Evolutionary conservation across 495 filamentous ascomycete species (phyloP).

Genomic region (Copromyces sp.): DNA sequence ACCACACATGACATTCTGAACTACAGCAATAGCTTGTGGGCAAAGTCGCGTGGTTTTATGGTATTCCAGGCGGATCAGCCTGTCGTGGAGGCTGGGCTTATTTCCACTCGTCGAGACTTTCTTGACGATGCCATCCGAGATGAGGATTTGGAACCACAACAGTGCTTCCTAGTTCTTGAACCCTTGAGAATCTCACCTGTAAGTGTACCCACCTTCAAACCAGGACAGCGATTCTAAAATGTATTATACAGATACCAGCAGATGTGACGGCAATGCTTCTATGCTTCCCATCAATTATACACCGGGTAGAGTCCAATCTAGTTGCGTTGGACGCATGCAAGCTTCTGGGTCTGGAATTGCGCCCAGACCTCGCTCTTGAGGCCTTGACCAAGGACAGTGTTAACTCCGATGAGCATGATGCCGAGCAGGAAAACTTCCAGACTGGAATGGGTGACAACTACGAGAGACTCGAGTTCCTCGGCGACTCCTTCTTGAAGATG

Average conservation of each 20-base stretch:
- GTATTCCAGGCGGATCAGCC: constrained; percentile 54
- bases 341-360: constrained; percentile 48
- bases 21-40: constrained; percentile 36
- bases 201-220: constrained; percentile 21
- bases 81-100: constrained; percentile 62
- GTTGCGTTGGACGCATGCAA: constrained; percentile 58
- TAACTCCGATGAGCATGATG: constrained; percentile 69
- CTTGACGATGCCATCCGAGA: constrained; percentile 48
- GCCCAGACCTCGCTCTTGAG: constrained; percentile 65
- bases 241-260: constrained; percentile 48
- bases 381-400: constrained; percentile 93
- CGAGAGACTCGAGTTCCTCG: constrained; percentile 87
- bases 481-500: constrained; percentile 93
- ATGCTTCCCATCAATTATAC: constrained; percentile 74
- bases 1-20: constrained; percentile 28
- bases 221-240: constrained; percentile 9
- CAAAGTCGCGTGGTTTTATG: constrained; percentile 16
- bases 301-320: constrained; percentile 70
- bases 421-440: constrained; percentile 63
- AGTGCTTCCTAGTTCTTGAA: constrained; percentile 40
- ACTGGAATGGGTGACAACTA: constrained; percentile 95
- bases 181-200: constrained; percentile 64
- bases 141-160: constrained; percentile 23
- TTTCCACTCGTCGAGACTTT: constrained; percentile 70
- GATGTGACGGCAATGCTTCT: constrained; percentile 54